Evolutionary conservation across 805 yeast species (phyloP), one percentile per base, ranked within the genome.

Genomic region (Isabelozyma rhagii): DNA sequence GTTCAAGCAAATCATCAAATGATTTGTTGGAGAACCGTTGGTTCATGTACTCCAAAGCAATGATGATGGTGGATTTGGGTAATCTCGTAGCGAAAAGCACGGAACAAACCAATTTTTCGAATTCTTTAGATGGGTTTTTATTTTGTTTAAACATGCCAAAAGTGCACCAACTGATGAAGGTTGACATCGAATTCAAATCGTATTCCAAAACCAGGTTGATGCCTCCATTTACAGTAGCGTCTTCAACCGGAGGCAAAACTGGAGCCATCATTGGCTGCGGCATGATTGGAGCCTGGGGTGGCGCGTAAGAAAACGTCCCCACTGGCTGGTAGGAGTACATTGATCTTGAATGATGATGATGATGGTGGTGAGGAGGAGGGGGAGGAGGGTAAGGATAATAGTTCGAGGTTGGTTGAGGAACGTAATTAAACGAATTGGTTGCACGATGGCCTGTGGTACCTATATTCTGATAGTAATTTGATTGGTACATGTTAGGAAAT

Each of bases 21-120:
- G 49, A 43, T 45, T 59, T 62, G 39, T 63, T 48, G 44, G 74
- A 64, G 50, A 67, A 68, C 52, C 87, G 76, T 61, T 87, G 87
- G 58, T 87, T 81, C 60, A 92, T 72, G 62, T 88, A 90, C 57
- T 89, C 89, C 60, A 91, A 74, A 15, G 96, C 84, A 60, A 92
- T 75, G 34, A 91, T 74, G 41, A 94, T 78, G 14, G 98, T 87
- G 2, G 90, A 80, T 55, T 84, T 80, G 29, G 97, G 96, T 57
- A 93, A 74, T 56, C 98, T 82, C 4, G 97, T 94, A 10, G 97
- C 96, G 49, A 84, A 78, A 52, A 93, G 73, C 2, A 93, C 92
- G 40, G 85, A 80, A 48, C 78, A 76, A 15, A 89, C 72, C 55
- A 82, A 82, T 51, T 74, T 72, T 57, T 78, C 81, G 66, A 88